Base-by-base conservation (phyloP, 2,329 filamentous ascomycete species). In the Huntiella bhutanensis region DNA sequence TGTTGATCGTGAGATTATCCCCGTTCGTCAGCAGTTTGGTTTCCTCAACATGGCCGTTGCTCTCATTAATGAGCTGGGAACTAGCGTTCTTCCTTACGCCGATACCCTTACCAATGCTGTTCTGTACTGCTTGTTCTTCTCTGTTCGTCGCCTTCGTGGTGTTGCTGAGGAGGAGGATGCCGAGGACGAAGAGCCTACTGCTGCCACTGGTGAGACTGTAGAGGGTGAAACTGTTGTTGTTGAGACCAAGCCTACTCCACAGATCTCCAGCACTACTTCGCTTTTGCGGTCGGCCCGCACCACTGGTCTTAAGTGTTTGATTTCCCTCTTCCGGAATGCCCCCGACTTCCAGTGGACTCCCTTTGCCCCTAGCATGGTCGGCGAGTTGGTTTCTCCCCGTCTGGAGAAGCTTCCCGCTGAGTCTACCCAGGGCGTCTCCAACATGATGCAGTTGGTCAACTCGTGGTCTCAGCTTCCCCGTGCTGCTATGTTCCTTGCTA, bases 21-120 rank as follows among this genome's bases (percentile, higher is more conserved):
- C 74, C 12, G 63, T 72, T 8, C 75, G 87, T 55, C 91, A 87
- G 60, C 88, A 95, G 60, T 73, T 91, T 49, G 91, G 92, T 66
- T 76, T 95, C 57, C 65, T 94, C 44, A 93, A 92, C 57, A 91
- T 96, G 84, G 70, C 91, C 43, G 79, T 86, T 50, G 77, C 88
- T 8, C 75, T 96, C 58, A 76, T 96, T 50, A 80, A 81, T 48
- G 85, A 91, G 45, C 71, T 96, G 33, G 85, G 87, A 45, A 75
- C 72, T 4, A 79, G 78, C 46, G 75, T 92, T 46, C 61, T 68
- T 2, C 71, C 76, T 0, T 88, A 82, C 54, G 71, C 80, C 42
- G 65, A 71, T 12, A 71, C 70, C 10, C 68, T 96, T 4, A 67
- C 88, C 51, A 77, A 88, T 54, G 75, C 85, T 0, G 70, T 92